A percentile compares a stretch with the other conserved stretches of the same genome.
Conservation (phyloP, 257 asterid genomes). For the Nicotiana benthamiana region DNA sequence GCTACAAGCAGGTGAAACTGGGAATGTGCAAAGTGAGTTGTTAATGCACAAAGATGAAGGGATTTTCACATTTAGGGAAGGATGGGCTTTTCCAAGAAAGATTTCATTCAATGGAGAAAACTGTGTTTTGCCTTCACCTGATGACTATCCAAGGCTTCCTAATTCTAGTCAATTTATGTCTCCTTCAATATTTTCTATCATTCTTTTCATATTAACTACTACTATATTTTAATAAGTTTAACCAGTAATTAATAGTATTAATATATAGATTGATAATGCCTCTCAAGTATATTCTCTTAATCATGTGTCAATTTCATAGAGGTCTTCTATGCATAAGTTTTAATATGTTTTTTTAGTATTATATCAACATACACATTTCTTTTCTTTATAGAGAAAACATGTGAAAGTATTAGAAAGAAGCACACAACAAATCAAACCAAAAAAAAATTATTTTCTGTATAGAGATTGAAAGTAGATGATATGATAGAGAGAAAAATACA, state of each 20-base stretch:
- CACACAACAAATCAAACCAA: too few relatives aligned
- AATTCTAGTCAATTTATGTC: slow-evolving; percentile 19
- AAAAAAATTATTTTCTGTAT: too few relatives aligned
- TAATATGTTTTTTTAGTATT: too few relatives aligned
- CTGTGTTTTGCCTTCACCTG: slow-evolving; percentile 66
- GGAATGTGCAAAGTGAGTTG: slow-evolving; percentile 74
- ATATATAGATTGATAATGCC: neutral
- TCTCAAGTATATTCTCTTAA: neutral
- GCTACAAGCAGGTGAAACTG: slow-evolving; percentile 49
- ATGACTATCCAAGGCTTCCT: slow-evolving; percentile 56
- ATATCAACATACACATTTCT: too few relatives aligned
- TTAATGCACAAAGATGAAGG: slow-evolving; percentile 42
- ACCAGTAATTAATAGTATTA: neutral
- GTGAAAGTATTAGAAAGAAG: too few relatives aligned
- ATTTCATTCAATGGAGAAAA: slow-evolving; percentile 61
- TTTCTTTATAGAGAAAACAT: too few relatives aligned
- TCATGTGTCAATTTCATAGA: neutral
- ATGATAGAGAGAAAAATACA: too few relatives aligned
- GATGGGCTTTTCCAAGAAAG: slow-evolving; percentile 80
- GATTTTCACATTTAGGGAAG: slow-evolving; percentile 47
- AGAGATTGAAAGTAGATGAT: too few relatives aligned
- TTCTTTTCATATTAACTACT: slow-evolving; percentile 6
- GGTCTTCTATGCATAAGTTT: neutral
- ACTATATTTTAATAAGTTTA: neutral
- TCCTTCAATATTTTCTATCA: neutral